These are phyloP conservation scores for Fusarium annulatum DNA, from an alignment of 2,329 filamentous ascomycete genomes.

Conservation along the genomic window DNA sequence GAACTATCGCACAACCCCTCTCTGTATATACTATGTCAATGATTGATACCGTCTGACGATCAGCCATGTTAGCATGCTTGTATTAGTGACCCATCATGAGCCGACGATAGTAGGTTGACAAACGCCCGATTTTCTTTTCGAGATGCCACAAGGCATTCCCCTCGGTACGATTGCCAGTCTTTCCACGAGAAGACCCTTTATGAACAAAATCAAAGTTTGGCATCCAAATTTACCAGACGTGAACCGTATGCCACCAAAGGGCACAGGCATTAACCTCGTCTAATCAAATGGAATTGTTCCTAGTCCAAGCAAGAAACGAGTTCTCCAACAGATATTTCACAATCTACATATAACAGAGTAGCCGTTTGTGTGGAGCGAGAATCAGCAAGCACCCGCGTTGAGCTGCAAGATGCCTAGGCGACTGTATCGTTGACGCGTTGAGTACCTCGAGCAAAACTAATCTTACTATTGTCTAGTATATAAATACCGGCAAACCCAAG, in stretches of 20 bases:
- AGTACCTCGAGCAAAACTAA: neutral
- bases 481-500: neutral
- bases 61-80: neutral
- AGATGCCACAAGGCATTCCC: too few relatives aligned
- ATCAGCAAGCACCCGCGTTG: constrained; percentile 35
- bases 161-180: neutral
- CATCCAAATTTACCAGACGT: neutral
- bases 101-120: neutral
- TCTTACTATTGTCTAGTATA: neutral
- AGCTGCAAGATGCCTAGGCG: constrained; percentile 4
- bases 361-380: constrained; percentile 34
- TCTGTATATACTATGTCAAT: constrained; percentile 24
- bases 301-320: neutral
- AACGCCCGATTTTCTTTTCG: neutral
- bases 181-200: too few relatives aligned
- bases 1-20: constrained; percentile 22
- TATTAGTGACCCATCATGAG: constrained; percentile 1
- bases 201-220: neutral
- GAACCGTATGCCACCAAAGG: neutral
- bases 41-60: constrained; percentile 10
- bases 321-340: neutral
- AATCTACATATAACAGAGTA: constrained; percentile 12
- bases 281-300: neutral
- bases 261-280: neutral
- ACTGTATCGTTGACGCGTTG: constrained; percentile 3